Evolutionary conservation across 2,329 filamentous ascomycete genomes (phyloP), one percentile per base, ranked within the genome.

Genomic region (Aspergillus proliferans): DNA sequence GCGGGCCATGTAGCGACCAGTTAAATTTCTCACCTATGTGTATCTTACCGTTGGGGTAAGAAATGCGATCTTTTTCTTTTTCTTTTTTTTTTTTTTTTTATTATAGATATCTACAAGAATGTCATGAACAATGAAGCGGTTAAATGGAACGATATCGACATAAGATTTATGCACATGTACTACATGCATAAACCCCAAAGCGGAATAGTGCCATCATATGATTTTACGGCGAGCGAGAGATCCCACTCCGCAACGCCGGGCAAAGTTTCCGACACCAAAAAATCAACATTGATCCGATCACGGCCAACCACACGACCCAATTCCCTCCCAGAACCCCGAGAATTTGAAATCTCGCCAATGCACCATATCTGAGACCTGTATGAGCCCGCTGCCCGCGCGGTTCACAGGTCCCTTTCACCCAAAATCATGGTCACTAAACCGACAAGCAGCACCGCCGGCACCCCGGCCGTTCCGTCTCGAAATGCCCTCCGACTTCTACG

Each of bases 401-500:
- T 56, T 55, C 52, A 47, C 52, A 56, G 43, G 53, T 19, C 34
- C 34, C n/a, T 38, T 15, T 51, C 53, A 33, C 43, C 46, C 36
- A 47, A 57, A 47, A 57, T 48, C 47, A 71, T 71, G 63, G 61
- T 68, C 46, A 47, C 63, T 36, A 64, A 64, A 51, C 57, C 66
- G 51, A 50, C 58, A 45, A 59, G 57, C 46, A 51, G 56, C 46
- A 51, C 58, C 45, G 58, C 56, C 46, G 52, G 57, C 45, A 55
- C 58, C 34, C 57, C 68, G 18, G 54, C 64, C 47, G 66, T 73
- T 34, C 72, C 72, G 21, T 74, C 72, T 21, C 70, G 70, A 51
- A 71, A 71, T 61, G 71, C 71, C 40, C 63, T 74, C 18, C 70
- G 70, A 51, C 66, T 68, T 9, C 66, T 68, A n/a, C 64, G 65